Evolutionary conservation across 140 eudicot genomes (phyloP).

Genomic region (Flaveria floridana): DNA sequence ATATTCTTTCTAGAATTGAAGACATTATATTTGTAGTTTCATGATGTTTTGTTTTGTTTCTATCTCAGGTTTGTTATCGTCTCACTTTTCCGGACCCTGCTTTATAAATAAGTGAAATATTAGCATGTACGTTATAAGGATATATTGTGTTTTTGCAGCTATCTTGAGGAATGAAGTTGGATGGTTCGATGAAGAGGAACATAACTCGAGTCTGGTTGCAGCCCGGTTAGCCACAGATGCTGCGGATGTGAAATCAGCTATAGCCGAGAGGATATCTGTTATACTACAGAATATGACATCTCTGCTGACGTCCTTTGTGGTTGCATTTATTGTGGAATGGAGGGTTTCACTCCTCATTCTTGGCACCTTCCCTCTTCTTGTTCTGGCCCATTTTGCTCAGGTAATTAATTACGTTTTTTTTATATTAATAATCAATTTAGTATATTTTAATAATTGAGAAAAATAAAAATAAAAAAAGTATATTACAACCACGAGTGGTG

Average conservation of each 20-base stretch:
- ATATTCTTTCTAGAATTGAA: background rate
- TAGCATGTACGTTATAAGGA: too few relatives aligned
- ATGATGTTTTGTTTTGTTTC: background rate
- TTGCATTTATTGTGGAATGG: constrained; percentile 96
- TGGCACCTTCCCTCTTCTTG: constrained; percentile 89
- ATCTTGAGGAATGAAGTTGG: constrained; percentile 97
- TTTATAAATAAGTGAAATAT: too few relatives aligned
- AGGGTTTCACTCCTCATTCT: constrained; percentile 91
- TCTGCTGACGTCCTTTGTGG: constrained; percentile 93
- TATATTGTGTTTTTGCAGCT: constrained; percentile 43
- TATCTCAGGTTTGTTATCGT: too few relatives aligned
- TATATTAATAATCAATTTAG: background rate
- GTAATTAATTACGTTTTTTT: constrained; percentile 27
- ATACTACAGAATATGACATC: constrained; percentile 97
- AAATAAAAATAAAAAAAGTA: too few relatives aligned
- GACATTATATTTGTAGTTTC: background rate
- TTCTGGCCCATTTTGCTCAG: constrained; percentile 98
- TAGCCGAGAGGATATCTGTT: constrained; percentile 94
- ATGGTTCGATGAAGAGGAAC: constrained; percentile 98
- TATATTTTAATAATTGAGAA: too few relatives aligned
- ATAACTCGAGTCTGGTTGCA: constrained; percentile 94
- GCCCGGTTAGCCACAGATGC: constrained; percentile 95
- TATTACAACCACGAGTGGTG: constrained; percentile 23
- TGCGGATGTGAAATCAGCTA: constrained; percentile 95
- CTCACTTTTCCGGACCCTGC: too few relatives aligned